Evolutionary conservation across 1,139 yeast species (phyloP).

Genomic region (Spathaspora sp.): DNA sequence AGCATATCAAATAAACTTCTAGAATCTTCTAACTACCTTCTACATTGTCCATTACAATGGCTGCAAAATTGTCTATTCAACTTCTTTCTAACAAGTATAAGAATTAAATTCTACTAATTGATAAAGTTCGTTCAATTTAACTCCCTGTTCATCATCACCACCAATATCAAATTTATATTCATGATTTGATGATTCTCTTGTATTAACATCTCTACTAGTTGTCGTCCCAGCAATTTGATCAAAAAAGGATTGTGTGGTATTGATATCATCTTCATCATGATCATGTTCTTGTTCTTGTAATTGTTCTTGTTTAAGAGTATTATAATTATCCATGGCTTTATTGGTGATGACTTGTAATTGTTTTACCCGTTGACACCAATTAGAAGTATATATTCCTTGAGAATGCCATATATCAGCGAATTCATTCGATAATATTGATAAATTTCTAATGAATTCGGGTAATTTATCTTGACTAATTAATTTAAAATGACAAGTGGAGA

Average conservation of each 20-base stretch:
- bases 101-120: conserved; percentile 45
- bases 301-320: conserved; percentile 22
- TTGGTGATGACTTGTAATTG: conserved; percentile 54
- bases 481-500: conserved; percentile 76
- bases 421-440: conserved; percentile 65
- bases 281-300: conserved; percentile 11
- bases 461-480: conserved; percentile 60
- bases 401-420: conserved; percentile 72
- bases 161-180: conserved; percentile 20
- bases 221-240: conserved; percentile 9
- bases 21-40: too few relatives aligned
- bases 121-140: conserved; percentile 24
- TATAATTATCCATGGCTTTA: conserved; percentile 35
- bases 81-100: conserved; percentile 25
- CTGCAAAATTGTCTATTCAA: neutral
- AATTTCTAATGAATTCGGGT: conserved; percentile 63
- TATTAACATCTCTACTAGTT: neutral
- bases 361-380: conserved; percentile 66
- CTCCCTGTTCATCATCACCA: conserved; percentile 14
- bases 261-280: conserved; percentile 3
- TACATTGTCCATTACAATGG: neutral
- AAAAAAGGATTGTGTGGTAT: conserved; percentile 10
- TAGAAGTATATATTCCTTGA: conserved; percentile 49
- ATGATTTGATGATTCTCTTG: neutral
- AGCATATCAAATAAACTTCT: too few relatives aligned